Conservation (phyloP, 2,329 filamentous ascomycete genomes). For the Xylariaceae sp. region DNA sequence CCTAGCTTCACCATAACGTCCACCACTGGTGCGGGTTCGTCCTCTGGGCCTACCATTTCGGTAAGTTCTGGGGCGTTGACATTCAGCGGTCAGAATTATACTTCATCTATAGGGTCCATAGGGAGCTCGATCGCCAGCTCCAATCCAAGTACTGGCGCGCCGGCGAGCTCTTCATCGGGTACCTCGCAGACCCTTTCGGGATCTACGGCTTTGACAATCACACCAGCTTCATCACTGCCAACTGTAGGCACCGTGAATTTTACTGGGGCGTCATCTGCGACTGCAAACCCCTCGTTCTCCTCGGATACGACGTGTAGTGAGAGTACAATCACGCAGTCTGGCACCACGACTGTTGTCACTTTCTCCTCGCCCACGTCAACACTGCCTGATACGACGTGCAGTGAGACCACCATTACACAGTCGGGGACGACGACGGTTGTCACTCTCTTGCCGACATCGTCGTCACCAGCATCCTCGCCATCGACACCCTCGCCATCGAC, state of each 20-base stretch:
- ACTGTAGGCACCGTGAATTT: constrained; percentile 3
- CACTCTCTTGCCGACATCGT: constrained; percentile 7
- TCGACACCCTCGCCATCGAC: not conserved
- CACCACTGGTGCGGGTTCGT: not conserved
- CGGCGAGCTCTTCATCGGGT: constrained; percentile 15
- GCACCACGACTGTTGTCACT: constrained; percentile 14
- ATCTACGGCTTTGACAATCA: constrained; percentile 7
- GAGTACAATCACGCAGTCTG: constrained; percentile 19
- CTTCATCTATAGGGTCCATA: no score
- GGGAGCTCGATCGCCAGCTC: no score
- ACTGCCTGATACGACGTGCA: constrained; percentile 18
- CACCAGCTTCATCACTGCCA: constrained; percentile 4
- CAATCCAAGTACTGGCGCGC: no score
- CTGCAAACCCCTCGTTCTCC: constrained; percentile 11
- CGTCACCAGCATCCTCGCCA: not conserved
- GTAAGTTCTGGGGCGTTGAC: constrained; percentile 5
- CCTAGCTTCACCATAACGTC: not conserved
- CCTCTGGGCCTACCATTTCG: constrained; percentile 5
- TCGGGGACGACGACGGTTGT: constrained; percentile 17
- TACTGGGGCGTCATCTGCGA: constrained; percentile 5
- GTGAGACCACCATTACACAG: constrained; percentile 20
- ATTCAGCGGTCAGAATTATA: constrained; percentile 3
- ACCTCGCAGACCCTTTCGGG: constrained; percentile 9
- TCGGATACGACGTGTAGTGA: constrained; percentile 21
- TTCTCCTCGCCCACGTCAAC: constrained; percentile 5